Evolutionary conservation across 2,329 filamentous ascomycete species (phyloP).

Genomic region (Colletotrichum sansevieriae): DNA sequence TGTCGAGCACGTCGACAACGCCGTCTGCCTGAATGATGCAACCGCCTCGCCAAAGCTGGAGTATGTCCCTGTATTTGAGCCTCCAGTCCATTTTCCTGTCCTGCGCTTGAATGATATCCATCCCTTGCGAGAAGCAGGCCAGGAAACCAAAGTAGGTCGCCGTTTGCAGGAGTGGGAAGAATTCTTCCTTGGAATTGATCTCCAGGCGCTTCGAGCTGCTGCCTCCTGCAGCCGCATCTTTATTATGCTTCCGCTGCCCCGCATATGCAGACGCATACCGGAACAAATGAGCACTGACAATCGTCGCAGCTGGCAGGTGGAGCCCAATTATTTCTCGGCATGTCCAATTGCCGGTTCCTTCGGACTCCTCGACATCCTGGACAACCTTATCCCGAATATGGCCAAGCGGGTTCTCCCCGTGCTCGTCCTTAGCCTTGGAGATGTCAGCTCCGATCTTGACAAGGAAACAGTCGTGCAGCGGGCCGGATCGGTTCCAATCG

Average conservation of each 20-base stretch:
- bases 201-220: conserved; percentile 61
- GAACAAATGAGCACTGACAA: conserved; percentile 73
- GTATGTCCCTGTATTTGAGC: conserved; percentile 63
- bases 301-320: conserved; percentile 74
- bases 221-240: conserved; percentile 46
- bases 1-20: conserved; percentile 70
- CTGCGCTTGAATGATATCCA: conserved; percentile 72
- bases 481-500: conserved; percentile 70
- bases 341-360: conserved; percentile 77
- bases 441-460: conserved; percentile 74
- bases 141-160: conserved; percentile 74
- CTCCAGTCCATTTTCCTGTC: conserved; percentile 71
- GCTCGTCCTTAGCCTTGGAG: conserved; percentile 60
- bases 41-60: conserved; percentile 76
- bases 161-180: conserved; percentile 69
- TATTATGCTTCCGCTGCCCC: conserved; percentile 56
- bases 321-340: conserved; percentile 71
- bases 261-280: conserved; percentile 74
- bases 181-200: conserved; percentile 52
- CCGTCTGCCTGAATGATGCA: conserved; percentile 79
- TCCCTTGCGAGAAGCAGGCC: conserved; percentile 73
- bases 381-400: conserved; percentile 78
- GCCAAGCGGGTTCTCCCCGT: conserved; percentile 66
- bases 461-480: conserved; percentile 71
- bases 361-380: conserved; percentile 74